phyloP scores from a whole-genome alignment of 2,329 filamentous ascomycete species.

The Fusarium temperatum region DNA sequence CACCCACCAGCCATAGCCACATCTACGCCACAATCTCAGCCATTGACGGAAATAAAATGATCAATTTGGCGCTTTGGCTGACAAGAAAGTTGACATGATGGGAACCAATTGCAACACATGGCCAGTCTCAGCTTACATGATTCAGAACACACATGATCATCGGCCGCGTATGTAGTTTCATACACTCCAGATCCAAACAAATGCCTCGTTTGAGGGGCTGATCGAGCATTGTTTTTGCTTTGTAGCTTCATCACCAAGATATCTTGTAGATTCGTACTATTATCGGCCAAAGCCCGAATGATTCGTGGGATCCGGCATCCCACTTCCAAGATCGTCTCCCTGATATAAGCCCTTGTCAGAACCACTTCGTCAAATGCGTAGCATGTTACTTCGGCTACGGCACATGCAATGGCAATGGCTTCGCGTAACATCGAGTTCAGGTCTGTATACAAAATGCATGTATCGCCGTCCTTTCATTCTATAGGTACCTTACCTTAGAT shows the following conservation, averaged over 20 bases:
- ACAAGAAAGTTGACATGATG: not conserved
- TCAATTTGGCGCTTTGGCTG: not conserved
- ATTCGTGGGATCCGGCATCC: not conserved
- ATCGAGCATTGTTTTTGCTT: not conserved
- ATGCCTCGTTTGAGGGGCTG: not conserved
- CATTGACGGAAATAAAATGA: not conserved
- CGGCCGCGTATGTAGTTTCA: not conserved
- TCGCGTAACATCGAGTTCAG: not conserved
- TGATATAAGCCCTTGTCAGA: conserved; percentile 16
- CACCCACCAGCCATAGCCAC: not conserved
- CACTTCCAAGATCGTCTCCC: not conserved
- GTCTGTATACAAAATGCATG: not conserved
- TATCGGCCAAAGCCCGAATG: conserved; percentile 2
- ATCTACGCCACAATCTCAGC: not conserved
- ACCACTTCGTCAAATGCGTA: not conserved
- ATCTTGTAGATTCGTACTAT: not conserved
- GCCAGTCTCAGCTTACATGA: conserved; percentile 5
- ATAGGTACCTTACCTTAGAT: no score
- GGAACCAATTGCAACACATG: conserved; percentile 4
- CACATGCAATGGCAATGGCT: not conserved
- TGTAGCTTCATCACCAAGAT: not conserved
- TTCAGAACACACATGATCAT: conserved; percentile 17
- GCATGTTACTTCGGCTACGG: not conserved
- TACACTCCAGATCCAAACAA: conserved; percentile 1
- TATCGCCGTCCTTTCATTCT: not conserved